A percentile compares a stretch with the other conserved stretches of the same genome.
Conservation (phyloP, 2,329 filamentous ascomycete genomes). For the Aspergillus eucalypticola region DNA sequence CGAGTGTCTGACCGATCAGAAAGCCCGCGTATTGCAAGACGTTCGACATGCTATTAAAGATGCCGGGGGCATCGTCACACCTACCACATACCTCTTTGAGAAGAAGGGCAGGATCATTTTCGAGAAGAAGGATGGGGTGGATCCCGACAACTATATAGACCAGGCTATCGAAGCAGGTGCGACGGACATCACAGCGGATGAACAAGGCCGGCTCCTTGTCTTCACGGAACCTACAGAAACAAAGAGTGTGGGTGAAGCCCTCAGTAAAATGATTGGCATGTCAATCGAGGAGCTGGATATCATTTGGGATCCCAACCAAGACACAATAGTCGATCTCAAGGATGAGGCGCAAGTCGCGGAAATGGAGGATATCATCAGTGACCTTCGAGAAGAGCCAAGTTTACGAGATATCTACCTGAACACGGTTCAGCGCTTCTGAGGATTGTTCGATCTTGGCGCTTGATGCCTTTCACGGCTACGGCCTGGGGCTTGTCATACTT, state of each 20-base stretch:
- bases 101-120: conserved; percentile 75
- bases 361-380: conserved; percentile 59
- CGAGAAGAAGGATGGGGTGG: conserved; percentile 56
- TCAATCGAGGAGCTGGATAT: conserved; percentile 75
- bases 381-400: conserved; percentile 64
- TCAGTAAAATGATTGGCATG: conserved; percentile 65
- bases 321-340: conserved; percentile 68
- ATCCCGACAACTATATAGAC: conserved; percentile 73
- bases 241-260: conserved; percentile 61
- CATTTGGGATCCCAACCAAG: conserved; percentile 79
- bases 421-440: conserved; percentile 32
- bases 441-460: neutral
- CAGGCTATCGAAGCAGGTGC: conserved; percentile 82
- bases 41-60: conserved; percentile 71
- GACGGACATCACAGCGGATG: conserved; percentile 56
- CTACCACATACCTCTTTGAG: conserved; percentile 82
- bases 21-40: conserved; percentile 70
- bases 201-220: conserved; percentile 69
- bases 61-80: conserved; percentile 66
- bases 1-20: conserved; percentile 83
- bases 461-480: neutral
- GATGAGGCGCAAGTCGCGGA: conserved; percentile 56
- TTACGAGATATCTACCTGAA: conserved; percentile 83
- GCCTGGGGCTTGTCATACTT: neutral
- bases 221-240: conserved; percentile 69